Base-by-base conservation (phyloP, 495 filamentous ascomycete species). In the Penicillium pulvis region DNA sequence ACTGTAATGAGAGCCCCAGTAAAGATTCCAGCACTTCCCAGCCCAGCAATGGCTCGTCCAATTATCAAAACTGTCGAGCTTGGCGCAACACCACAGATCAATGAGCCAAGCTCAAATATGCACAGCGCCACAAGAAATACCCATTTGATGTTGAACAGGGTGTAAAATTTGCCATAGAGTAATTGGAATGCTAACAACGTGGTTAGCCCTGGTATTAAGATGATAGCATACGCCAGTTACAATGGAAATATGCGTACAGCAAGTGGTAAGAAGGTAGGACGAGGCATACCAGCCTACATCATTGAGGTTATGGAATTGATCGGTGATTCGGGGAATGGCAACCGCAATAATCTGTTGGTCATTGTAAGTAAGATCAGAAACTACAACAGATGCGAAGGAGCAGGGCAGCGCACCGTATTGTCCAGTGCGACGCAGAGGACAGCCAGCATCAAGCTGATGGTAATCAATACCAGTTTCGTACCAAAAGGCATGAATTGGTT, bases 31-130 rank as follows among this genome's bases (percentile, higher is more conserved):
- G 91, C 85, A 49, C 87, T 89, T 4, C 88, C 90, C 42, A 92
- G 55, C 12, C 90, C 90, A 30, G 89, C 86, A 49, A 93, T 76
- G 28, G 89, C 89, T 26, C 91, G 83, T 8, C 90, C 90, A 57
- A 90, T 67, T 62, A 93, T 93, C 31, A 94, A 78, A 16, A 82
- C 81, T 1, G 78, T 74, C 8, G 87, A 90, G 43, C 71, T 87
- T 2, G 88, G 86, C 2, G 90, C 86, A 2, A 83, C 82, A 42
- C 83, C 90, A 70, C 89, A 93, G 56, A 93, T 73, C 30, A 88
- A 69, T 33, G 82, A 86, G 24, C 85, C 85, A 26, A 90, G 42
- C 61, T 92, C 91, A 69, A 94, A 93, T 31, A 87, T 42, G 45
- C 62, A 28, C 6, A 55, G 6, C 60, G 51, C 36, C 16, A 17